These are phyloP conservation scores for Cenchrus purpureus DNA, from an alignment of 176 grass and related monocot genomes.

Conservation along the genomic window DNA sequence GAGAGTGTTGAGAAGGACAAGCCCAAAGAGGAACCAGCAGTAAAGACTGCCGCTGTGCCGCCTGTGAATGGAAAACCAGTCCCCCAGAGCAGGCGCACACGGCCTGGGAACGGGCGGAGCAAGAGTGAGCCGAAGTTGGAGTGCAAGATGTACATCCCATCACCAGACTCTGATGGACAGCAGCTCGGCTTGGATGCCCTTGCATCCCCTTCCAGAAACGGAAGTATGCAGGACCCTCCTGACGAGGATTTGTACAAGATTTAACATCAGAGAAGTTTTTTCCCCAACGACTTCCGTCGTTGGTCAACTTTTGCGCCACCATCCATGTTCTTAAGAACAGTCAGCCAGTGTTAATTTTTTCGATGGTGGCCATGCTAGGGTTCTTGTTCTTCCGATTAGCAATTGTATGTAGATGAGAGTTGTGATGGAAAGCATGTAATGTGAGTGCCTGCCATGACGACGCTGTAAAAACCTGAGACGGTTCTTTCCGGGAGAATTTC, in stretches of 20 bases:
- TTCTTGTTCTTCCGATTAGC: constrained; percentile 52
- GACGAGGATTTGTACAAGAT: constrained; percentile 73
- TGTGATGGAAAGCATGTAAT: constrained; percentile 48
- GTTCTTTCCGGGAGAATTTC: constrained; percentile 32
- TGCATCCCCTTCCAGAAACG: constrained; percentile 37
- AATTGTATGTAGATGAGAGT: constrained; percentile 67
- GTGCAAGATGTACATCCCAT: constrained; percentile 79
- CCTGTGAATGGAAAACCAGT: constrained; percentile 50
- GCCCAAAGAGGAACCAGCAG: constrained; percentile 44
- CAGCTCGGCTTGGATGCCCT: constrained; percentile 46
- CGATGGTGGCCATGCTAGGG: constrained; percentile 41
- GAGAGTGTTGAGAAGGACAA: constrained; percentile 54
- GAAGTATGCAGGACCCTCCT: constrained; percentile 46
- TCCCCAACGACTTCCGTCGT: not conserved
- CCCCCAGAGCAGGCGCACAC: constrained; percentile 69
- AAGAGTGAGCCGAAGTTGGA: constrained; percentile 88
- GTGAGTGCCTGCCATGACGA: constrained; percentile 39
- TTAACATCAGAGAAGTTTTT: constrained; percentile 41
- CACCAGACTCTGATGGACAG: constrained; percentile 63
- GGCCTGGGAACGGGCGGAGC: constrained; percentile 72
- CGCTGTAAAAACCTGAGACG: constrained; percentile 43
- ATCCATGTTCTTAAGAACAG: constrained; percentile 41
- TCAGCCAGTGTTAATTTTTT: constrained; percentile 18
- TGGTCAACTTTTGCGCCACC: constrained; percentile 2
- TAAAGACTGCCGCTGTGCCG: constrained; percentile 17